A percentile compares a stretch with the other conserved stretches of the same genome.
These are phyloP conservation scores for Saturnispora besseyi DNA, from an alignment of 805 yeast genomes.

Conservation along the genomic window DNA sequence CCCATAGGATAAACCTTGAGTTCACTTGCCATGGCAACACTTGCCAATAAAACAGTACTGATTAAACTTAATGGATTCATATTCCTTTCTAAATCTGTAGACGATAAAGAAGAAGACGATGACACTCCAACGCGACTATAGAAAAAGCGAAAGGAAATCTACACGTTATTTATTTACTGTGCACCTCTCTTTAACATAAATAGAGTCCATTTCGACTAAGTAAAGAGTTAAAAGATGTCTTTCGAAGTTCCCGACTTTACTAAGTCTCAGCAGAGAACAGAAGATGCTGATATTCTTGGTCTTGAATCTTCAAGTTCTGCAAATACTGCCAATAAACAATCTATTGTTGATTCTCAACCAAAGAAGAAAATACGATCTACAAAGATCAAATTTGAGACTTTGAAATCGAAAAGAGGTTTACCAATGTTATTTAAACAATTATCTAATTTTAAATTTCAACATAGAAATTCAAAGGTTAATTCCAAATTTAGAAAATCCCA, in stretches of 20 bases:
- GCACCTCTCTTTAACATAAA: neutral
- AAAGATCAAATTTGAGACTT: constrained; percentile 42
- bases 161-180: neutral
- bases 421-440: constrained; percentile 38
- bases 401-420: constrained; percentile 48
- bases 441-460: constrained; percentile 27
- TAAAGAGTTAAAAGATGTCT: neutral
- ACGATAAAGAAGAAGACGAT: neutral
- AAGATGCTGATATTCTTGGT: constrained; percentile 24
- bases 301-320: constrained; percentile 6
- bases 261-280: neutral
- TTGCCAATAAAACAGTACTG: neutral
- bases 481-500: constrained; percentile 16
- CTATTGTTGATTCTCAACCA: constrained; percentile 11
- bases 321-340: neutral
- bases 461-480: neutral
- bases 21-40: neutral
- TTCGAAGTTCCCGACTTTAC: neutral
- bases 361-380: constrained; percentile 25
- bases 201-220: too few species aligned
- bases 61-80: neutral
- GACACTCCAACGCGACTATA: too few species aligned
- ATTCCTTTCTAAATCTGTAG: neutral
- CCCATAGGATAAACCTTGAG: constrained; percentile 30
- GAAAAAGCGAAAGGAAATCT: too few species aligned